These are phyloP conservation scores for Ganoderma lingzhi DNA, from an alignment of 1,284 basidiomycete species.

Conservation along the genomic window DNA sequence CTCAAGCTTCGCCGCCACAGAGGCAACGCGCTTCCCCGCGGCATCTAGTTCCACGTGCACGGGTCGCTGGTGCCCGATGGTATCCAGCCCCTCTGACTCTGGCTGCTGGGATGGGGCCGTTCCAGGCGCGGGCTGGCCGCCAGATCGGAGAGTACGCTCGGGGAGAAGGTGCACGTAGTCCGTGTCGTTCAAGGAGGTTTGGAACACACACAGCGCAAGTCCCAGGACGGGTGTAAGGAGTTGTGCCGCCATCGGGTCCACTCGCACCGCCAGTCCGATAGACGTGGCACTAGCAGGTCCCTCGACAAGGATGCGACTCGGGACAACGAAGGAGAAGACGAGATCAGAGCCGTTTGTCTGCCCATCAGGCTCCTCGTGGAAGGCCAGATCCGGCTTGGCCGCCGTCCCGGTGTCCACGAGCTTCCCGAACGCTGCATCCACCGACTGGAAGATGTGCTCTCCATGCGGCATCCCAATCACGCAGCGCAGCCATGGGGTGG, in stretches of 20 bases:
- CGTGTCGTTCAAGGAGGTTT: neutral
- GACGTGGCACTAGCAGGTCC: neutral
- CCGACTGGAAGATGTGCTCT: constrained; percentile 38
- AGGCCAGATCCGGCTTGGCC: constrained; percentile 31
- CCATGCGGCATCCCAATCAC: neutral
- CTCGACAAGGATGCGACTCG: constrained; percentile 37
- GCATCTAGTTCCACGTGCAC: constrained; percentile 30
- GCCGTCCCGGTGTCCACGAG: neutral
- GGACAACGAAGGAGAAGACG: constrained; percentile 45
- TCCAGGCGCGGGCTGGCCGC: neutral
- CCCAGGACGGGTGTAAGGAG: constrained; percentile 39
- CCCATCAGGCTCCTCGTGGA: constrained; percentile 44
- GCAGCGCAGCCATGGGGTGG: constrained; percentile 34
- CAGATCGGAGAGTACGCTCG: neutral
- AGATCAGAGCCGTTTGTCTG: constrained; percentile 41
- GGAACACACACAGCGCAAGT: neutral
- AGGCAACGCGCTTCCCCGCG: neutral
- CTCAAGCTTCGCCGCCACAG: constrained; percentile 37
- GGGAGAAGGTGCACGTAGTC: neutral
- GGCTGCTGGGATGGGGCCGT: neutral
- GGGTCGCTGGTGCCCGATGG: constrained; percentile 39
- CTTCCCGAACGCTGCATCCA: constrained; percentile 43
- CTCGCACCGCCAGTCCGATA: neutral
- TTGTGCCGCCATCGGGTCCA: constrained; percentile 29
- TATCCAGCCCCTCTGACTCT: neutral